phyloP scores from a whole-genome alignment of 768 basidiomycete genomes.

The Trametes cingulata region DNA sequence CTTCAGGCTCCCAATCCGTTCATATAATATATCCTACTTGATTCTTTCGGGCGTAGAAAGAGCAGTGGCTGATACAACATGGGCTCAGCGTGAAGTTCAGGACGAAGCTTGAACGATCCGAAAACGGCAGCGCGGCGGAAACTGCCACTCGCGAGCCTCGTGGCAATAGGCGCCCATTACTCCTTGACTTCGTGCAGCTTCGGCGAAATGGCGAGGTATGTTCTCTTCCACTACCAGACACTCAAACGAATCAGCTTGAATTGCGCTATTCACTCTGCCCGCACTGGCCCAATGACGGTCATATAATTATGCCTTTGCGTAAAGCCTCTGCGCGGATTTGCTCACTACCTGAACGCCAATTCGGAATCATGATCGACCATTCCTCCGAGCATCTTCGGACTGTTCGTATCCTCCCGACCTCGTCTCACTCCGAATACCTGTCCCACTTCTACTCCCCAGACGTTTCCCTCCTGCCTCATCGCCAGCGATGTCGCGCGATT shows the following conservation, averaged over 20 bases:
- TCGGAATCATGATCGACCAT: slow-evolving; percentile 1
- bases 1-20: too few relatives aligned
- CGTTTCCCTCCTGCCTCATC: background rate
- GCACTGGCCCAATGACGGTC: too few relatives aligned
- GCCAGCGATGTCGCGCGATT: slow-evolving; percentile 4
- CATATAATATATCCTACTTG: too few relatives aligned
- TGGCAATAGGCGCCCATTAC: background rate
- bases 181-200: background rate
- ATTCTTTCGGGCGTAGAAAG: too few relatives aligned
- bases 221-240: background rate
- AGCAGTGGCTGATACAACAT: too few relatives aligned
- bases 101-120: too few relatives aligned
- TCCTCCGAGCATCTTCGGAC: background rate
- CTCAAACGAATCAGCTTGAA: background rate
- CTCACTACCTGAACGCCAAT: background rate
- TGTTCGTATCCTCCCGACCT: background rate
- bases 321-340: background rate
- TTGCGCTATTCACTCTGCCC: too few relatives aligned
- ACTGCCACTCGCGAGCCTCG: background rate
- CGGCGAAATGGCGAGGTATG: too few relatives aligned
- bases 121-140: background rate
- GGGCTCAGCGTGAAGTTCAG: too few relatives aligned
- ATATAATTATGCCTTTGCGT: background rate
- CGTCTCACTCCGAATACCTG: slow-evolving; percentile 1
- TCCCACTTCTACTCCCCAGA: background rate